phyloP scores from a whole-genome alignment of 805 yeast genomes.

The Saccharomycopsis sp. region DNA sequence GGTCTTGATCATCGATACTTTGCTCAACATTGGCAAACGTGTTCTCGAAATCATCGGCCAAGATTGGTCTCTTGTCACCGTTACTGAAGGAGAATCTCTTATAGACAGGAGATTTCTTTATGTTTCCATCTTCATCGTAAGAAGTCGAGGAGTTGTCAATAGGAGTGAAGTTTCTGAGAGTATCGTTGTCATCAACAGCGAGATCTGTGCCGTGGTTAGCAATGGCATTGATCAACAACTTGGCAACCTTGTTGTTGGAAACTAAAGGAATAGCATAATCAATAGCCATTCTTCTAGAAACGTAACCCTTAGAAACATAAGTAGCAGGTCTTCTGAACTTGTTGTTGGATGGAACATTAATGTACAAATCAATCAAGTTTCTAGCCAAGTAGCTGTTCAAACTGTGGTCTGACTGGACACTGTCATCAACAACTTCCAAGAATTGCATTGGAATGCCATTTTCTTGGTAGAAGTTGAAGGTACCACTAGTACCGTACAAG shows the following conservation, averaged over 20 bases:
- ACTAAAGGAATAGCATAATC: conserved; percentile 97
- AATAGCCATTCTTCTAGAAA: conserved; percentile 99
- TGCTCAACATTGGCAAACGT: conserved; percentile 35
- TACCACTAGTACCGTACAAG: conserved; percentile 96
- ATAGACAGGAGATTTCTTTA: conserved; percentile 8
- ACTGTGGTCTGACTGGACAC: conserved; percentile 81
- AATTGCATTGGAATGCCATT: conserved; percentile 92
- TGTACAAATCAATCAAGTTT: conserved; percentile 91
- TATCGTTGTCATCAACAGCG: conserved; percentile 19
- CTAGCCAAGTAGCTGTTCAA: conserved; percentile 94
- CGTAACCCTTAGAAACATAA: conserved; percentile 95
- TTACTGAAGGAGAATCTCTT: conserved; percentile 18
- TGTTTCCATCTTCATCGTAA: conserved; percentile 22
- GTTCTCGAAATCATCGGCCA: conserved; percentile 16
- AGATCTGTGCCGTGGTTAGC: conserved; percentile 44
- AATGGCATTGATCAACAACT: conserved; percentile 89
- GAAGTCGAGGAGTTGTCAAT: background rate
- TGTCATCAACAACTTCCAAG: conserved; percentile 72
- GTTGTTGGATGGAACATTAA: conserved; percentile 94
- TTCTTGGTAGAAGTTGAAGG: conserved; percentile 96
- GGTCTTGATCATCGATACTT: conserved; percentile 60
- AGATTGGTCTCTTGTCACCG: background rate
- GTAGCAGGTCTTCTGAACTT: conserved; percentile 98
- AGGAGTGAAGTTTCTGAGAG: conserved; percentile 19
- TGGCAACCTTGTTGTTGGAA: conserved; percentile 96